phyloP scores from a whole-genome alignment of 2,329 filamentous ascomycete genomes.

The Ustulina deusta region DNA sequence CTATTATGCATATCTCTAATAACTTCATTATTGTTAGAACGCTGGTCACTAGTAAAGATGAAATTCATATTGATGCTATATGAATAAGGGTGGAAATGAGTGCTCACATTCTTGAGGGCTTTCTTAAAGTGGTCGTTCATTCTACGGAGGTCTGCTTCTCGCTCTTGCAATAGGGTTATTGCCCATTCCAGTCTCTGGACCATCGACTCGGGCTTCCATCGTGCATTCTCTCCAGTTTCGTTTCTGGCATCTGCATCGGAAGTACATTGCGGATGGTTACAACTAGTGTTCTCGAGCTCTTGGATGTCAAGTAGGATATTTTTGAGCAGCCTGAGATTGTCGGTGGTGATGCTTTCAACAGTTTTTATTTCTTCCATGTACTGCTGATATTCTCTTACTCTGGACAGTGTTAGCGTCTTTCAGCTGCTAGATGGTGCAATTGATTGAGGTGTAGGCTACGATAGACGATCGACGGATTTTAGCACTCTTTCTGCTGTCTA shows the following conservation, averaged over 20 bases:
- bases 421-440: no score
- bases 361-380: conserved; percentile 25
- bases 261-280: conserved; percentile 14
- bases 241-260: neutral
- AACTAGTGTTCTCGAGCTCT: conserved; percentile 6
- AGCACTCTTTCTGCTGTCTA: no score
- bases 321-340: conserved; percentile 11
- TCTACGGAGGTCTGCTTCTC: conserved; percentile 16
- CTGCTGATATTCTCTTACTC: conserved; percentile 24
- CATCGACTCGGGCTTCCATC: conserved; percentile 24
- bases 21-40: neutral
- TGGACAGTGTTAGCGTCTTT: neutral
- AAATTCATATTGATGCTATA: neutral
- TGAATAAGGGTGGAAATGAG: neutral
- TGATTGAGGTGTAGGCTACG: no score
- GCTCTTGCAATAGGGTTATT: conserved; percentile 17
- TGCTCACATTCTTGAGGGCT: conserved; percentile 19
- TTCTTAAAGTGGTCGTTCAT: conserved; percentile 14
- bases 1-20: conserved; percentile 23
- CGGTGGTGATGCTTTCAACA: conserved; percentile 21
- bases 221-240: neutral
- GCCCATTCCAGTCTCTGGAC: conserved; percentile 24
- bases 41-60: neutral
- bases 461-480: neutral
- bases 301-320: conserved; percentile 20